Percentiles rank a stretch among this genome's conserved stretches.
Conservation (phyloP, 768 basidiomycete species). For the Mycena rosella region DNA sequence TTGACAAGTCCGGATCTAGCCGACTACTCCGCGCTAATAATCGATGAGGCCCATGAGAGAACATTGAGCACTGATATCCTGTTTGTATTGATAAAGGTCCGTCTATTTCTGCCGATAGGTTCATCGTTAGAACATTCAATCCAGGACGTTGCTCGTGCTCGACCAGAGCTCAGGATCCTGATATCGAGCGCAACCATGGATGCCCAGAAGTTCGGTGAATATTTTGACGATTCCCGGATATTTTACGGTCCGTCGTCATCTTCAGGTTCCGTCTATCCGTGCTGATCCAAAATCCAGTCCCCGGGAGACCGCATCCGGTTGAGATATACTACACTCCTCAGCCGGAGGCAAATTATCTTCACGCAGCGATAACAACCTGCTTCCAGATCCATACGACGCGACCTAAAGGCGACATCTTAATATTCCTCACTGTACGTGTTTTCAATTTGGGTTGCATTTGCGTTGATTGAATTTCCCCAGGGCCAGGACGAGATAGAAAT, state of each 20-base stretch:
- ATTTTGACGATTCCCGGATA: conserved; percentile 71
- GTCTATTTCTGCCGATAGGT: background rate
- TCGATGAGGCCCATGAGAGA: conserved; percentile 98
- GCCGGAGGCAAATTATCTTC: conserved; percentile 91
- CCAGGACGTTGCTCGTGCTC: conserved; percentile 8
- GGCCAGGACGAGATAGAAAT: conserved; percentile 99
- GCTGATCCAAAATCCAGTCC: conserved; percentile 80
- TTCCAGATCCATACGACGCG: conserved; percentile 97
- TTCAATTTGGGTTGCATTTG: background rate
- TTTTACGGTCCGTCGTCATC: conserved; percentile 62
- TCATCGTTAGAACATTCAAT: too few relatives aligned
- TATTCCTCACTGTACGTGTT: conserved; percentile 80
- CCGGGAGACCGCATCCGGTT: conserved; percentile 96
- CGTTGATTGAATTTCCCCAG: conserved; percentile 81
- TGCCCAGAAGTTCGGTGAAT: background rate
- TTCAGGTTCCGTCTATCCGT: background rate
- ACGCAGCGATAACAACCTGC: conserved; percentile 96
- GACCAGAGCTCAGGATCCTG: background rate
- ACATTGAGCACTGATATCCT: conserved; percentile 98
- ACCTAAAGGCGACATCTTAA: conserved; percentile 90
- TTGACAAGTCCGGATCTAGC: conserved; percentile 93
- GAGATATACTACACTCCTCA: conserved; percentile 98
- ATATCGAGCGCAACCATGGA: conserved; percentile 8
- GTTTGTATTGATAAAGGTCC: conserved; percentile 86
- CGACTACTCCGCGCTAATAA: conserved; percentile 97